A percentile compares a stretch with the other conserved stretches of the same genome.
Conservation (phyloP, 345 rosid genomes). For the Cochlearia excelsa region DNA sequence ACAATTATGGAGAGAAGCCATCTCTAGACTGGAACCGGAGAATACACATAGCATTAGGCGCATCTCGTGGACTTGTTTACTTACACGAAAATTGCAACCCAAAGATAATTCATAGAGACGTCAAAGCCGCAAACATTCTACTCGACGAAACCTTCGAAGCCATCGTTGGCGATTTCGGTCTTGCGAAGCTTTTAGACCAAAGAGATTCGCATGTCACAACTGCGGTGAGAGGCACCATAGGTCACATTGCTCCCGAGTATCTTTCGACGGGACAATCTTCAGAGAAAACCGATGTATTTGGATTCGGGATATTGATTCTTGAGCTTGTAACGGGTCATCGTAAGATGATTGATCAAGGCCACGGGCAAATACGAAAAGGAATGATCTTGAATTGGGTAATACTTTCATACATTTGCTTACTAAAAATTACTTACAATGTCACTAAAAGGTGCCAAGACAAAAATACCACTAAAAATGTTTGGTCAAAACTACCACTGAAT, state of each 20-base stretch:
- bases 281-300: slow-evolving; percentile 91
- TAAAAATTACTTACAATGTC: no score
- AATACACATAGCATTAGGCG: slow-evolving; percentile 62
- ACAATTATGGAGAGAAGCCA: slow-evolving; percentile 54
- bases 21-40: slow-evolving; percentile 81
- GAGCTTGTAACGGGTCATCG: slow-evolving; percentile 87
- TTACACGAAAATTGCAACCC: slow-evolving; percentile 96
- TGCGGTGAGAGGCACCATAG: slow-evolving; percentile 91
- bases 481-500: no score
- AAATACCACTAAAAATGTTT: no score
- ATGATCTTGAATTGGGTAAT: slow-evolving; percentile 84
- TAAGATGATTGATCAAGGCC: slow-evolving; percentile 76
- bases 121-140: slow-evolving; percentile 91
- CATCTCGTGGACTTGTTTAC: slow-evolving; percentile 93
- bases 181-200: slow-evolving; percentile 79
- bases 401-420: no score
- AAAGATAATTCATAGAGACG: slow-evolving; percentile 89
- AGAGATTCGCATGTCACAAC: slow-evolving; percentile 92
- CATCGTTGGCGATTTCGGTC: slow-evolving; percentile 92
- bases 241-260: slow-evolving; percentile 96
- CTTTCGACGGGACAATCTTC: slow-evolving; percentile 97
- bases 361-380: slow-evolving; percentile 83
- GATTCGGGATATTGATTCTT: slow-evolving; percentile 87
- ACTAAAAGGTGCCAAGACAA: no score
- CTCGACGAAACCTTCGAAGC: slow-evolving; percentile 93